A percentile compares a stretch with the other conserved stretches of the same genome.
phyloP scores from a whole-genome alignment of 129 eudicot genomes.

The Flaveria sonorensis region DNA sequence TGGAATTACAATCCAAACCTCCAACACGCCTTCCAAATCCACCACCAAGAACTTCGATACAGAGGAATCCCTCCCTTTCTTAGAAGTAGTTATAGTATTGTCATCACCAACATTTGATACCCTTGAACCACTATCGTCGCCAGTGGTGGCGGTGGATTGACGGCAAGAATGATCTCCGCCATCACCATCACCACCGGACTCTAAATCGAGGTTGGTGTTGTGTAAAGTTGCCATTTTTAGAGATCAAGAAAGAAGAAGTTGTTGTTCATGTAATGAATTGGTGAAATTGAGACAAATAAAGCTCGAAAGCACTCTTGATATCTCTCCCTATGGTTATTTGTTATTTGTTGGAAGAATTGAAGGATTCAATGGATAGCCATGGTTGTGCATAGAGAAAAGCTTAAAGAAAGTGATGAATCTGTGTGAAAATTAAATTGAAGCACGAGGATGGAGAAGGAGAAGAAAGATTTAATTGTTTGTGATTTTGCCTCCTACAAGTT shows the following conservation, averaged over 20 bases:
- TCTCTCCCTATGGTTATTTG: background rate
- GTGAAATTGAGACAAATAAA: conserved; percentile 33
- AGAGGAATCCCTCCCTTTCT: conserved; percentile 51
- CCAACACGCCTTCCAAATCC: conserved; percentile 71
- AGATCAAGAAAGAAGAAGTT: conserved; percentile 22
- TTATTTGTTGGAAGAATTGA: background rate
- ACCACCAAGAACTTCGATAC: conserved; percentile 67
- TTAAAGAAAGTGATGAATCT: conserved; percentile 1
- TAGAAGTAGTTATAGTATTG: conserved; percentile 29
- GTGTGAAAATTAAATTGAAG: conserved; percentile 24
- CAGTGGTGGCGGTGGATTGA: too few relatives aligned
- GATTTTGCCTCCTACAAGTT: background rate
- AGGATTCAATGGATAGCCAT: conserved; percentile 30
- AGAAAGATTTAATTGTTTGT: background rate
- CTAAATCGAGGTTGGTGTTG: conserved; percentile 47
- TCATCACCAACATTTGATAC: conserved; percentile 27
- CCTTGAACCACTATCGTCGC: conserved; percentile 32
- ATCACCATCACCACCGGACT: conserved; percentile 7
- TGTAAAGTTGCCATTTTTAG: conserved; percentile 52
- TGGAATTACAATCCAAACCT: too few relatives aligned
- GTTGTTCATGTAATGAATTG: conserved; percentile 39
- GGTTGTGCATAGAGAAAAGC: conserved; percentile 36
- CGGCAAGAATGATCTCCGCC: too few relatives aligned
- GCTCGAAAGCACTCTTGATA: conserved; percentile 30
- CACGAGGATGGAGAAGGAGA: conserved; percentile 35